Base-by-base conservation (phyloP, 1,284 basidiomycete genomes). In the Trichosporon ovoides region DNA sequence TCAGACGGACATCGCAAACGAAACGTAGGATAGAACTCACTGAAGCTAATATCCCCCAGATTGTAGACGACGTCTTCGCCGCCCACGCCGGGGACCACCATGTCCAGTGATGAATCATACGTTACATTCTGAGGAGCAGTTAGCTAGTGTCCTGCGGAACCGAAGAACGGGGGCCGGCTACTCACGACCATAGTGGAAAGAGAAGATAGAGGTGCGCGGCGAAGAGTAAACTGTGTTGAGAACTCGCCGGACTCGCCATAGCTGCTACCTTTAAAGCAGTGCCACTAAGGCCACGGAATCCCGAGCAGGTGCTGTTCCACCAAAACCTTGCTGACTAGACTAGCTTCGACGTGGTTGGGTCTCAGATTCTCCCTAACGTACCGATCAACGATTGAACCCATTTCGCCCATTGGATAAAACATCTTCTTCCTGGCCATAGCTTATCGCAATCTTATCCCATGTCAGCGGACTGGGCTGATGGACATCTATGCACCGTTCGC, bases 41-140 rank as follows among this genome's bases (percentile, higher is more conserved):
- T 68, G 78, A 80, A 83, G 7, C 80, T 77, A 59, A 82, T 80
- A 70, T 82, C 80, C 60, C 81, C 81, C n/a, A 79, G 66, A 74
- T 82, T 80, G 74, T 78, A 80, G 55, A 79, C 59, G 62, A 67
- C 53, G n/a, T 69, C 55, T 3, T 70, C 71, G 1, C 73, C 78
- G 38, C 80, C 74, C 38, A 77, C 72, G 3, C 61, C 48, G 51
- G 71, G 70, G 46, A 74, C 75, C 62, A 77, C 77, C 55, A 77
- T 58, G 63, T 76, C 73, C 52, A 62, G 53, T n/a, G 70, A 71
- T 7, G 60, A 53, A 13, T 72, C 70, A 57, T 75, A 77, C 22
- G 70, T 69, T 34, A 73, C 72, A 69, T 77, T 76, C 62, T 63
- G 36, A 0, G n/a, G 52, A 12, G 14, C 7, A 1, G 22, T 46